These are phyloP conservation scores for Cercospora sp. DNA, from an alignment of 2,329 filamentous ascomycete species.

Conservation along the genomic window DNA sequence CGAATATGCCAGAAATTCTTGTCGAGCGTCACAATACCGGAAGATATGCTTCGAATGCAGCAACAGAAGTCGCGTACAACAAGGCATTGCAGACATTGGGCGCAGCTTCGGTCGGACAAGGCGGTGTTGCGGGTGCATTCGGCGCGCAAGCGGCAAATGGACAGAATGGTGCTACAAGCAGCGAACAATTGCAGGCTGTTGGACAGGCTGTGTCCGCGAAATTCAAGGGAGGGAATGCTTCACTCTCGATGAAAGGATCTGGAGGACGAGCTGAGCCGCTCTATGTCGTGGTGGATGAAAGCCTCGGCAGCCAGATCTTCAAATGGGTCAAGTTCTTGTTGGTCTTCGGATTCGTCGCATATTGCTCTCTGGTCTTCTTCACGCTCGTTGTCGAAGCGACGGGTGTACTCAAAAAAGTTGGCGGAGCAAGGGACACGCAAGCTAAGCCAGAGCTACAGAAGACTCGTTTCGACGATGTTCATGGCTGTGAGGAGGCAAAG, in stretches of 20 bases:
- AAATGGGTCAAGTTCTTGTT: slow-evolving; percentile 87
- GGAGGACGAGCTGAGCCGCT: slow-evolving; percentile 81
- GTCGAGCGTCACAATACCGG: slow-evolving; percentile 86
- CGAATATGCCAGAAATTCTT: slow-evolving; percentile 90
- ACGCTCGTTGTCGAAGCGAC: slow-evolving; percentile 81
- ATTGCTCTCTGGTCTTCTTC: slow-evolving; percentile 75
- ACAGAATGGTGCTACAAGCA: slow-evolving; percentile 49
- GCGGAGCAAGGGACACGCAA: slow-evolving; percentile 71
- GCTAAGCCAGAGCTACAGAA: slow-evolving; percentile 91
- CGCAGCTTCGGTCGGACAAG: slow-evolving; percentile 43
- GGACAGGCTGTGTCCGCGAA: slow-evolving; percentile 79
- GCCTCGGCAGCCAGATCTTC: slow-evolving; percentile 74
- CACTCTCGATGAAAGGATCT: slow-evolving; percentile 57
- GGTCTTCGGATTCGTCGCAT: slow-evolving; percentile 75
- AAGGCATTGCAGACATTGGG: slow-evolving; percentile 69
- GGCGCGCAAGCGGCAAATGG: slow-evolving; percentile 38
- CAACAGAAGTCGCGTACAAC: slow-evolving; percentile 75
- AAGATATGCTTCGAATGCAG: slow-evolving; percentile 76
- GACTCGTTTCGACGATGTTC: slow-evolving; percentile 87
- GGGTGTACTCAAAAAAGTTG: slow-evolving; percentile 75
- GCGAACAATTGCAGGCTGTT: slow-evolving; percentile 71
- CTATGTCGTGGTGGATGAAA: slow-evolving; percentile 94
- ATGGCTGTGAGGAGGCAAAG: slow-evolving; percentile 97
- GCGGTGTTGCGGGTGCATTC: slow-evolving; percentile 23
- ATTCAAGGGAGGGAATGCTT: slow-evolving; percentile 65